A percentile compares a stretch with the other conserved stretches of the same genome.
Conservation (phyloP, 352 stramenopile genomes). For the Pythium scleroteichum region DNA sequence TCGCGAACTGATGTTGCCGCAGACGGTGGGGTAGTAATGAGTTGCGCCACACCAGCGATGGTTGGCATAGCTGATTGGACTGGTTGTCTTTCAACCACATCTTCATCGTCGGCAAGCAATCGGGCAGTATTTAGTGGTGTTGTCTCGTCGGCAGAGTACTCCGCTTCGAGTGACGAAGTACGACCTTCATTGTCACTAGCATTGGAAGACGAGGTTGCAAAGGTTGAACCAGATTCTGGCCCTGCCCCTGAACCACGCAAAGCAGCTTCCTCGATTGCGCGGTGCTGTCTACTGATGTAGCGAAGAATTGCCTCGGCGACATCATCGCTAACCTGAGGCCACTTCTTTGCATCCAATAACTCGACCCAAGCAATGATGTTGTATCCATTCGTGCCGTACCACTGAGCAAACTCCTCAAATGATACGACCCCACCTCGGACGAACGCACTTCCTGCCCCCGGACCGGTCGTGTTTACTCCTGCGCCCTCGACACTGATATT, state of each 20-base stretch:
- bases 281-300: conserved; percentile 75
- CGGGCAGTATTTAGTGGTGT: conserved; percentile 42
- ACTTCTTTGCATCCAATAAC: conserved; percentile 82
- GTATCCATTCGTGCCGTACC: conserved; percentile 83
- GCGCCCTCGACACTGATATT: conserved; percentile 56
- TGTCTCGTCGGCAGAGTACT: conserved; percentile 39
- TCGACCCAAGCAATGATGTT: conserved; percentile 88
- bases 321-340: conserved; percentile 59
- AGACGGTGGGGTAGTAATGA: conserved; percentile 57
- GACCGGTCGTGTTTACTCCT: conserved; percentile 49
- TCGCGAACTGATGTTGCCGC: conserved; percentile 49
- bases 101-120: conserved; percentile 38
- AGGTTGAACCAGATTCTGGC: conserved; percentile 54
- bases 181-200: conserved; percentile 45
- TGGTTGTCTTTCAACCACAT: conserved; percentile 31
- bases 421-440: conserved; percentile 74
- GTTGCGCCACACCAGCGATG: conserved; percentile 46
- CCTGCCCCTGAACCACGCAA: conserved; percentile 31
- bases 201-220: conserved; percentile 70
- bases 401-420: conserved; percentile 84
- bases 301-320: conserved; percentile 75
- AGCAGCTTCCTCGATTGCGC: conserved; percentile 38
- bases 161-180: conserved; percentile 43
- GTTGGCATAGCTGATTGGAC: conserved; percentile 46
- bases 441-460: conserved; percentile 69